phyloP scores from a whole-genome alignment of 495 filamentous ascomycete species.

The Letharia columbiana region DNA sequence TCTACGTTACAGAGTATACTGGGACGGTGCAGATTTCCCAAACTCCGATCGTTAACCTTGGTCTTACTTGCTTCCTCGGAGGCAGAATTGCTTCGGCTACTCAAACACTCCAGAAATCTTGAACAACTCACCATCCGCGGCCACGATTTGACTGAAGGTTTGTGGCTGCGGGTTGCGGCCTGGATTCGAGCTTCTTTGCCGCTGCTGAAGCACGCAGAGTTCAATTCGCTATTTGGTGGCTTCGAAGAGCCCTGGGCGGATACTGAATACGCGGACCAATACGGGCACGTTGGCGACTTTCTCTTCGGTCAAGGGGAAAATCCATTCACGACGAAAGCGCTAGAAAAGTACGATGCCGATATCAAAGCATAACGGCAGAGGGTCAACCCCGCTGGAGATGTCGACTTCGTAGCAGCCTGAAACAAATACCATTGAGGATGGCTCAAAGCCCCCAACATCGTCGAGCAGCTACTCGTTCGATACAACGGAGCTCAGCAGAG shows the following conservation, averaged over 20 bases:
- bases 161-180: background rate
- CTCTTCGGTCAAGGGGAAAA: background rate
- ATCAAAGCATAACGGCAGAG: background rate
- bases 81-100: background rate
- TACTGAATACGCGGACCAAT: background rate
- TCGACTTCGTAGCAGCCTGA: background rate
- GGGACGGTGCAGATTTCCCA: background rate
- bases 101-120: background rate
- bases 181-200: background rate
- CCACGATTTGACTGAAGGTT: background rate
- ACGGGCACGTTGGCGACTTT: background rate
- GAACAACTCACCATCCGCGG: background rate
- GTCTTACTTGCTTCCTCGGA: background rate
- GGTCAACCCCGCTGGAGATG: background rate
- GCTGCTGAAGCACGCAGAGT: background rate
- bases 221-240: background rate
- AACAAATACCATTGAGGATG: background rate
- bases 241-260: background rate
- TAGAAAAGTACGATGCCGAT: background rate
- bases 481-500: too few species aligned
- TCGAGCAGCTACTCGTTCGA: too few species aligned
- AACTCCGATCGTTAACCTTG: background rate
- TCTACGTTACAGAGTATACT: background rate
- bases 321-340: background rate
- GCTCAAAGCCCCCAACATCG: background rate